Base-by-base conservation (phyloP, 495 filamentous ascomycete genomes). In the Baudoinia panamericana region DNA sequence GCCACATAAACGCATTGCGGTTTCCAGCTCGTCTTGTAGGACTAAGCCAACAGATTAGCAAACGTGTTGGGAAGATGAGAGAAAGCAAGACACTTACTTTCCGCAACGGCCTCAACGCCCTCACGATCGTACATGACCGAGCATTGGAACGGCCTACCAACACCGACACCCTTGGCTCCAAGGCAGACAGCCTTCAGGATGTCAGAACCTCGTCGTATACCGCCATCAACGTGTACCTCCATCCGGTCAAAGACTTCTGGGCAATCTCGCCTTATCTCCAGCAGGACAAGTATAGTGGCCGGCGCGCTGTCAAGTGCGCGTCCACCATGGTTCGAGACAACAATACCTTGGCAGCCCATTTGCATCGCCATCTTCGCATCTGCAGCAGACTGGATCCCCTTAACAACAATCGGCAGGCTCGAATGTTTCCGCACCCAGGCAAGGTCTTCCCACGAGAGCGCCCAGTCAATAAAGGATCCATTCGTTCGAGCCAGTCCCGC, bases 1-100 rank as follows among this genome's bases (percentile, higher is more conserved):
- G 2, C 81, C 83, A 44, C 70, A 75, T 61, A 84, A 76, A 26
- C 75, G 70, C 82, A 90, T 88, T 5, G 82, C 75, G 4, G 75
- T 81, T 50, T 80, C 73, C 23, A 88, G 58, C 53, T 88, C 84
- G 50, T 87, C 82, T 51, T 72, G 72, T 41, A 90, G 61, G 10
- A 87, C 78, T 82, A 16, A 20, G 34, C 36, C n/a, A n/a, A n/a
- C n/a, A n/a, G n/a, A n/a, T n/a, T n/a, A n/a, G n/a, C n/a, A n/a
- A n/a, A n/a, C n/a, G n/a, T n/a, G n/a, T n/a, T n/a, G n/a, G n/a
- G n/a, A 21, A 16, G 13, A 12, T 15, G 17, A 30, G 11, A 23
- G 15, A 26, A 6, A 5, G 35, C 22, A 22, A 18, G 1, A 29
- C 3, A 41, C 50, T 36, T 45, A 53, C 50, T 49, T 13, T n/a